A percentile compares a stretch with the other conserved stretches of the same genome.
phyloP scores from a whole-genome alignment of 371 early-diverging fungal species.

The Mucor velutinosus region DNA sequence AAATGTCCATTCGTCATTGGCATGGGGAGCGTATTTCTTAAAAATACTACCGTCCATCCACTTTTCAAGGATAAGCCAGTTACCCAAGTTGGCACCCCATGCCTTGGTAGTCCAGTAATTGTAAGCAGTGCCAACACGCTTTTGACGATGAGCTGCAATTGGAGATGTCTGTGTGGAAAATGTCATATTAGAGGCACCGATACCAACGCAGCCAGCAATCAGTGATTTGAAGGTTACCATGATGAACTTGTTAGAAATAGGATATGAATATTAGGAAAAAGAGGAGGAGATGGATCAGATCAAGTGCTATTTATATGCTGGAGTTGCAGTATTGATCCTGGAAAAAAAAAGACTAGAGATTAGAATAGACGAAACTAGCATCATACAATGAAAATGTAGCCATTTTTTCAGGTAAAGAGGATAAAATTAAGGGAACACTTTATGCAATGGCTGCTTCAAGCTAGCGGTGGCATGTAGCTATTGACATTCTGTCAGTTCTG shows the following conservation, averaged over 20 bases:
- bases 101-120: conserved; percentile 38
- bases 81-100: conserved; percentile 68
- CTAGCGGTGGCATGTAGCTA: neutral
- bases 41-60: conserved; percentile 50
- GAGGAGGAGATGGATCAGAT: neutral
- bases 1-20: conserved; percentile 56
- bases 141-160: neutral
- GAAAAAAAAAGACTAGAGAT: neutral
- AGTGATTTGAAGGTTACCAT: conserved; percentile 8
- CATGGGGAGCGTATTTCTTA: conserved; percentile 23
- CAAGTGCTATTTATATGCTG: neutral
- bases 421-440: neutral
- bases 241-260: too few relatives aligned
- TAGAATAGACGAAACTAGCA: neutral
- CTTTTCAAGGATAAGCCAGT: conserved; percentile 65
- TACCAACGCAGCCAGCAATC: neutral
- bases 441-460: neutral
- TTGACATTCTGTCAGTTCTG: neutral
- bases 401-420: neutral
- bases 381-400: neutral
- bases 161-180: conserved; percentile 1
- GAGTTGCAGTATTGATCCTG: neutral
- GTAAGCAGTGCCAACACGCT: conserved; percentile 25
- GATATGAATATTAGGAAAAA: too few relatives aligned
- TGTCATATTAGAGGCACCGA: neutral